phyloP scores from a whole-genome alignment of 139 green algal genomes.

The Spirogloea muscicola region DNA sequence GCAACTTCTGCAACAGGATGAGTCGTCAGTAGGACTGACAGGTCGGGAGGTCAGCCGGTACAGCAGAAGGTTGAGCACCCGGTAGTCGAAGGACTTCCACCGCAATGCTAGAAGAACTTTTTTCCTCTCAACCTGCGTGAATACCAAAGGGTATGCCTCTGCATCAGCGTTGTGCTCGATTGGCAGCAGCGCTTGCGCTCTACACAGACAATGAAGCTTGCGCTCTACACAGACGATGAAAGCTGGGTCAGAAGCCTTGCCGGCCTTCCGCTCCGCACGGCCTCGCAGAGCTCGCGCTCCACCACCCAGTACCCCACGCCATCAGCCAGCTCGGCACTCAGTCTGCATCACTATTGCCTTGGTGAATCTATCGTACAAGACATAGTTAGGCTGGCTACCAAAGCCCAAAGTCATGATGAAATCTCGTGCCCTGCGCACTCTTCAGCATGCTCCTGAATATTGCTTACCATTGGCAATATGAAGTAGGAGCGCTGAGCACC shows the following conservation, averaged over 20 bases:
- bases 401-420: neutral
- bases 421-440: neutral
- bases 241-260: neutral
- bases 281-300: neutral
- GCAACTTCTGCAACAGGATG: neutral
- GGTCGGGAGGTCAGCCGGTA: neutral
- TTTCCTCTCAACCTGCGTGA: conserved; percentile 1
- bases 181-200: neutral
- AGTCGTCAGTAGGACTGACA: neutral
- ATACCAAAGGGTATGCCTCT: no score
- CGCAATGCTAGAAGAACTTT: conserved; percentile 19
- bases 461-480: neutral
- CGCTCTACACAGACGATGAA: neutral
- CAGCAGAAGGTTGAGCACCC: conserved; percentile 38
- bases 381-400: neutral
- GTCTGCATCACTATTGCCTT: neutral
- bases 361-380: neutral
- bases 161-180: neutral
- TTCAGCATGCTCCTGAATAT: neutral
- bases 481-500: neutral
- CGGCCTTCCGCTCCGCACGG: no score
- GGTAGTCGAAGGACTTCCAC: conserved; percentile 45
- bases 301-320: neutral
- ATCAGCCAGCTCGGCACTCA: neutral
- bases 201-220: neutral